Conservation (phyloP, 2,329 filamentous ascomycete species). For the Colletotrichum liriopes region DNA sequence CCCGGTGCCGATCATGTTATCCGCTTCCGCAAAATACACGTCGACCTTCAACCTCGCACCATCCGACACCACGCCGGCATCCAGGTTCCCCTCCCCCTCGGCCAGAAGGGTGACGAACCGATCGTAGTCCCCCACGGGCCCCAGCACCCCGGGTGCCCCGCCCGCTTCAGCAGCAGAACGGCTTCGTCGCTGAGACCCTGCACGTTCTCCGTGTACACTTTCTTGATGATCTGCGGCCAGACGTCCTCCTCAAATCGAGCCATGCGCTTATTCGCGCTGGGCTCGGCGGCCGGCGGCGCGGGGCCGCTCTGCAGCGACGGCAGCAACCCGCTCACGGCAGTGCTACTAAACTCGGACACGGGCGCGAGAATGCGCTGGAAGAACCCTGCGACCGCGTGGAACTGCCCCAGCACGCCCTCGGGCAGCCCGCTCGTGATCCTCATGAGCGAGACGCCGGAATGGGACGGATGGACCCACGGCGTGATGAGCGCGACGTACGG, state of each 20-base stretch:
- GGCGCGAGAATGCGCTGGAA: slow-evolving; percentile 45
- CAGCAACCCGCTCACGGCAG: slow-evolving; percentile 18
- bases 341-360: slow-evolving; percentile 15
- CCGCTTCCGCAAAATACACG: slow-evolving; percentile 50
- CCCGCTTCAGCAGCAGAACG: slow-evolving; percentile 49
- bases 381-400: slow-evolving; percentile 46
- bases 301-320: background rate
- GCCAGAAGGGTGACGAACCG: slow-evolving; percentile 47
- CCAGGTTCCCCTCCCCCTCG: slow-evolving; percentile 25
- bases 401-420: slow-evolving; percentile 40
- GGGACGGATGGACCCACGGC: slow-evolving; percentile 52
- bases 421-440: slow-evolving; percentile 46
- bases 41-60: slow-evolving; percentile 47
- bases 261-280: background rate
- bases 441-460: slow-evolving; percentile 46
- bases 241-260: slow-evolving; percentile 45
- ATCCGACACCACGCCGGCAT: background rate
- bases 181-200: slow-evolving; percentile 49
- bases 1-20: slow-evolving; percentile 49
- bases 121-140: slow-evolving; percentile 52
- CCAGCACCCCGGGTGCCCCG: slow-evolving; percentile 45
- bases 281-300: background rate
- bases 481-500: slow-evolving; percentile 50
- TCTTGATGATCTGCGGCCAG: slow-evolving; percentile 42
- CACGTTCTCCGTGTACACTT: slow-evolving; percentile 47